A percentile compares a stretch with the other conserved stretches of the same genome.
Evolutionary conservation across 176 grass and related monocot species (phyloP).

Genomic region (Cocos nucifera): DNA sequence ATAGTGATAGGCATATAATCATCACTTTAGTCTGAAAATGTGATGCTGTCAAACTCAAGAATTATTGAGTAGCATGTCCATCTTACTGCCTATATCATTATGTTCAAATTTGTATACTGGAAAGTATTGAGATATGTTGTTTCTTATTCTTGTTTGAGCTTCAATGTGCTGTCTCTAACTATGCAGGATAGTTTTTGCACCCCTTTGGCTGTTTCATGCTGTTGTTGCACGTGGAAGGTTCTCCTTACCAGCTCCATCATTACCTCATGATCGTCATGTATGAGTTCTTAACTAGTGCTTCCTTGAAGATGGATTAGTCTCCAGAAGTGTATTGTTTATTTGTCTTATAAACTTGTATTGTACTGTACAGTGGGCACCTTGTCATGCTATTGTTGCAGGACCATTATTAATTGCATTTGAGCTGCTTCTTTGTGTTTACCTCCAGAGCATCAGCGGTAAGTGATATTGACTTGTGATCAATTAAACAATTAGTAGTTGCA

Average conservation of each 20-base stretch:
- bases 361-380: constrained; percentile 31
- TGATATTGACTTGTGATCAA: not conserved
- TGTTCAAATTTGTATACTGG: too few relatives aligned
- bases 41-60: too few relatives aligned
- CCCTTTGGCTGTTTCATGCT: constrained; percentile 61
- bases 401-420: constrained; percentile 71
- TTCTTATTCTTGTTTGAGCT: too few relatives aligned
- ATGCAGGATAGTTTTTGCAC: constrained; percentile 54
- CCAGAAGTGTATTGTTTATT: too few relatives aligned
- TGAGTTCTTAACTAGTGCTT: constrained; percentile 10
- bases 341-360: too few relatives aligned
- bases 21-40: too few relatives aligned
- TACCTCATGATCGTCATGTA: constrained; percentile 35
- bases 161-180: not conserved
- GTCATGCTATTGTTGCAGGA: constrained; percentile 52
- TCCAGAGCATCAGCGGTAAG: constrained; percentile 37
- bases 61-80: too few relatives aligned
- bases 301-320: too few relatives aligned
- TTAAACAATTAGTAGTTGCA: too few relatives aligned
- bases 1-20: too few relatives aligned
- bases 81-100: too few relatives aligned
- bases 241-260: constrained; percentile 44
- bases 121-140: too few relatives aligned
- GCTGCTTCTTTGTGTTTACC: constrained; percentile 60
- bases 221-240: constrained; percentile 46